These are phyloP conservation scores for Teratosphaeria gauchensis DNA, from an alignment of 2,329 filamentous ascomycete species.

Conservation along the genomic window DNA sequence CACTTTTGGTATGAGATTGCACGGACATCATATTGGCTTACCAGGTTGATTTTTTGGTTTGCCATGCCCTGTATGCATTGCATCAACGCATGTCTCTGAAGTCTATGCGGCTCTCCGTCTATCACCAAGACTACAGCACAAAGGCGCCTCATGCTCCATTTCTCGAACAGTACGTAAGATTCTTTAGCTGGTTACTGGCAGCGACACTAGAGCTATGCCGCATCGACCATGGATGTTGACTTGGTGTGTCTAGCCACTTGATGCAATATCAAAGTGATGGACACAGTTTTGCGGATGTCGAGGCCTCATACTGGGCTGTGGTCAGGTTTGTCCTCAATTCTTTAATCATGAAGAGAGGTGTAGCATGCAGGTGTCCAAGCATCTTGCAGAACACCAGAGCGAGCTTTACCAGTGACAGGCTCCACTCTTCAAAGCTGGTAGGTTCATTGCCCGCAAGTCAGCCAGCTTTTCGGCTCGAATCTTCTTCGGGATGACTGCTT, in stretches of 20 bases:
- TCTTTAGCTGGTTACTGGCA: too few relatives aligned
- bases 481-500: too few relatives aligned
- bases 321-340: background rate
- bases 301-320: too few relatives aligned
- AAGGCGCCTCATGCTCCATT: background rate
- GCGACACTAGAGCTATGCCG: background rate
- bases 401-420: too few relatives aligned
- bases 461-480: too few relatives aligned
- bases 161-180: background rate
- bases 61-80: background rate
- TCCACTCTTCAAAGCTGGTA: too few relatives aligned
- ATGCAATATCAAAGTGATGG: background rate
- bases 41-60: background rate
- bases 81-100: background rate
- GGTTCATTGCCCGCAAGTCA: too few relatives aligned
- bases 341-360: background rate
- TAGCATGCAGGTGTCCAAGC: background rate
- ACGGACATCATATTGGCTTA: background rate
- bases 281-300: too few relatives aligned
- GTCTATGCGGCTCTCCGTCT: background rate
- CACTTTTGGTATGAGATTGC: background rate
- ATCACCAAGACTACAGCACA: background rate
- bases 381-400: too few relatives aligned
- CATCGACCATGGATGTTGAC: background rate
- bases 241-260: background rate